Percentiles rank a stretch among this genome's conserved stretches.
Evolutionary conservation across 1,284 basidiomycete species (phyloP).

Genomic region (Ganoderma boninense): DNA sequence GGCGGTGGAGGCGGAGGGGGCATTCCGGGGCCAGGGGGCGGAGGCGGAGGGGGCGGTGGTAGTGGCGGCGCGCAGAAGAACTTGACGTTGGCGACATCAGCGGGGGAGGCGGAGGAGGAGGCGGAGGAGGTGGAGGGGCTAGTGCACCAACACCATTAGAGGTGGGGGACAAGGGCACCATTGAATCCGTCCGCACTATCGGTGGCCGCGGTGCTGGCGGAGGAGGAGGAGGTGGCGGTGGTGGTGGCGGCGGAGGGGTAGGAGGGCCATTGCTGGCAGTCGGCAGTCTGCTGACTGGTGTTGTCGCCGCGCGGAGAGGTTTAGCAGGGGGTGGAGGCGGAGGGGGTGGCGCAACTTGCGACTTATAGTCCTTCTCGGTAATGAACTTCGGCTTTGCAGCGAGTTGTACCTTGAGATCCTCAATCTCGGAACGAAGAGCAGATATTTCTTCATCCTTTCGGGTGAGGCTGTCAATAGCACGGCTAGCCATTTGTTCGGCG

Average conservation of each 20-base stretch:
- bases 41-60: constrained; percentile 33
- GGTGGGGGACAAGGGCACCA: not conserved
- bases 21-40: constrained; percentile 29
- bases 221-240: constrained; percentile 26
- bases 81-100: constrained; percentile 20
- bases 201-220: constrained; percentile 29
- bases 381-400: constrained; percentile 59
- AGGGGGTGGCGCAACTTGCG: constrained; percentile 69
- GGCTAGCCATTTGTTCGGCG: constrained; percentile 73
- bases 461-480: constrained; percentile 74
- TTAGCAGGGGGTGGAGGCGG: constrained; percentile 53
- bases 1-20: constrained; percentile 37
- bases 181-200: constrained; percentile 7
- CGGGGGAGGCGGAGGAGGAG: constrained; percentile 32
- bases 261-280: constrained; percentile 22
- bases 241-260: constrained; percentile 21
- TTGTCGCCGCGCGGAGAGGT: constrained; percentile 20
- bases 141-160: constrained; percentile 3
- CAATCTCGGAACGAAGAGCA: constrained; percentile 59
- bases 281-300: constrained; percentile 26
- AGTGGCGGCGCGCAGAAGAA: constrained; percentile 21
- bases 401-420: constrained; percentile 59
- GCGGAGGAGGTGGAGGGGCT: constrained; percentile 30
- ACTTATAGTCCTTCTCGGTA: constrained; percentile 78
- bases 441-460: constrained; percentile 78